Conservation (phyloP, 345 rosid species). For the Eucalyptus brandiana region DNA sequence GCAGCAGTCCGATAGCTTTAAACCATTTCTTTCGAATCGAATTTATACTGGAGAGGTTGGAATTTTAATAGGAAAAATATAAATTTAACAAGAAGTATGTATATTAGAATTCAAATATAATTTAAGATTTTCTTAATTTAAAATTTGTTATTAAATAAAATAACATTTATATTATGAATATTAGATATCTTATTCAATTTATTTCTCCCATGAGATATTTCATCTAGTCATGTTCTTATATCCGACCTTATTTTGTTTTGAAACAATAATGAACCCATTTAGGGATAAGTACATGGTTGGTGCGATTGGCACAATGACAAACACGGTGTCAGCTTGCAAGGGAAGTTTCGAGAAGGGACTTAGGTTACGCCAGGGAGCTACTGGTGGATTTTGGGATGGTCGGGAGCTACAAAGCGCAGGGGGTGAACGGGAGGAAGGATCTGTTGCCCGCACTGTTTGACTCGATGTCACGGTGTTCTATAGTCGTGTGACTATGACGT, state of each 20-base stretch:
- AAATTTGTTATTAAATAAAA: too few relatives aligned
- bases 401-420: slow-evolving; percentile 17
- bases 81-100: not conserved
- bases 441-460: slow-evolving; percentile 11
- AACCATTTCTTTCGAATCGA: not conserved
- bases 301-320: not conserved
- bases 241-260: too few relatives aligned
- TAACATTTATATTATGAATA: too few relatives aligned
- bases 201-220: too few relatives aligned
- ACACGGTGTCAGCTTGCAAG: slow-evolving; percentile 15
- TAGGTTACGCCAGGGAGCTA: slow-evolving; percentile 14
- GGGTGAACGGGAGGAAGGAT: slow-evolving; percentile 11
- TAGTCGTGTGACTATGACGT: not conserved
- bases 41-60: not conserved
- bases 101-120: too few relatives aligned
- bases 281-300: not conserved
- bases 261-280: slow-evolving; percentile 3
- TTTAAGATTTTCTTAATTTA: too few relatives aligned
- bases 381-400: slow-evolving; percentile 7
- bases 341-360: slow-evolving; percentile 9
- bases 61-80: not conserved
- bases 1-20: not conserved
- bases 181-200: too few relatives aligned
- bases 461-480: slow-evolving; percentile 8
- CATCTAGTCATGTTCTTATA: too few relatives aligned